A percentile compares a stretch with the other conserved stretches of the same genome.
phyloP scores from a whole-genome alignment of 805 yeast genomes.

The Kodamaea kaohsiungensis region DNA sequence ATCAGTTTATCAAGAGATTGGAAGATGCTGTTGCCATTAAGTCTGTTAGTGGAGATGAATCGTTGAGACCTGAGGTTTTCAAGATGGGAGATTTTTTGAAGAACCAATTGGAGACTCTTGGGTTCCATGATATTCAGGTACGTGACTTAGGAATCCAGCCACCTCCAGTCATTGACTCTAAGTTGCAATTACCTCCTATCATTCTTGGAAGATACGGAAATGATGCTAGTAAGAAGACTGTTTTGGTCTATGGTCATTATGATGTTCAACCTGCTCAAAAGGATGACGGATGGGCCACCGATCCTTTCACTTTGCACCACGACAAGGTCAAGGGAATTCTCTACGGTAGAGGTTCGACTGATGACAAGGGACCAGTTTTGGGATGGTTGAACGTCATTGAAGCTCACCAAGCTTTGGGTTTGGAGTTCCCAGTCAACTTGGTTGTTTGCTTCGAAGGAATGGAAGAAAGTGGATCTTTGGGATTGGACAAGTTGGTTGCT shows the following conservation, averaged over 20 bases:
- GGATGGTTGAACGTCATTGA: slow-evolving; percentile 95
- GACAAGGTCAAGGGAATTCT: slow-evolving; percentile 65
- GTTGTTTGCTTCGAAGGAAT: slow-evolving; percentile 96
- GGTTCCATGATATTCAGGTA: slow-evolving; percentile 79
- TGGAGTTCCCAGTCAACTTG: slow-evolving; percentile 91
- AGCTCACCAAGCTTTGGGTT: slow-evolving; percentile 82
- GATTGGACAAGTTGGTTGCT: slow-evolving; percentile 81
- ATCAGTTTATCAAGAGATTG: slow-evolving; percentile 70
- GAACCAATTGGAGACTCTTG: slow-evolving; percentile 65
- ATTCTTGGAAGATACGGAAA: slow-evolving; percentile 86
- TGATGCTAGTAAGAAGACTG: slow-evolving; percentile 82
- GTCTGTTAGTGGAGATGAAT: slow-evolving; percentile 90
- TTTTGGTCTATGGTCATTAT: slow-evolving; percentile 93
- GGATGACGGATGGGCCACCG: slow-evolving; percentile 95
- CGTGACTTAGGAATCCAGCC: slow-evolving; percentile 88
- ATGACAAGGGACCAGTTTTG: slow-evolving; percentile 96
- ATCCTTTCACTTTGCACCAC: slow-evolving; percentile 75
- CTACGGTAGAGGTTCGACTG: slow-evolving; percentile 93
- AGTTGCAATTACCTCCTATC: slow-evolving; percentile 85
- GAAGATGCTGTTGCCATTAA: slow-evolving; percentile 89
- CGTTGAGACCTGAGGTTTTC: slow-evolving; percentile 83
- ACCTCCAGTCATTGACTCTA: slow-evolving; percentile 73
- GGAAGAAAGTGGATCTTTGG: slow-evolving; percentile 97
- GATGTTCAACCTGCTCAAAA: slow-evolving; percentile 95
- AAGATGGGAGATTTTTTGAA: slow-evolving; percentile 85